These are phyloP conservation scores for Rhizopus delemar DNA, from an alignment of 371 early-diverging fungal genomes.

Conservation along the genomic window DNA sequence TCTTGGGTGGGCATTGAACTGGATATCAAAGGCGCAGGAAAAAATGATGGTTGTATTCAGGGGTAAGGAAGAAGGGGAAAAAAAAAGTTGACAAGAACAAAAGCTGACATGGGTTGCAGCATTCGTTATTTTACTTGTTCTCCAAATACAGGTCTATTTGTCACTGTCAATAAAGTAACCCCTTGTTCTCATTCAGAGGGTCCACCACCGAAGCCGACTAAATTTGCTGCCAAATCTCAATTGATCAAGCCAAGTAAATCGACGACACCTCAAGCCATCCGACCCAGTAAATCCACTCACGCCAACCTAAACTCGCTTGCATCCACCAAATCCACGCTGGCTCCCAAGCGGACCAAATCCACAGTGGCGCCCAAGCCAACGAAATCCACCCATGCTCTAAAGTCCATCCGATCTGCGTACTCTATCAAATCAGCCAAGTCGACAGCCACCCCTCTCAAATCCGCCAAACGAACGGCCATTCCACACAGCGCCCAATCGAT, in stretches of 20 bases:
- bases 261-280: not conserved
- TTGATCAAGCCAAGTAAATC: not conserved
- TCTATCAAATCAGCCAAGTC: not conserved
- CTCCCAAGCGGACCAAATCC: not conserved
- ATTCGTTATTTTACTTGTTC: conserved; percentile 61
- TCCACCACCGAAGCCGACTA: not conserved
- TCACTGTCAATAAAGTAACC: conserved; percentile 56
- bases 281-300: not conserved
- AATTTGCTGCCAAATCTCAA: not conserved
- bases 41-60: conserved; percentile 78
- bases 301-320: no score
- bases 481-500: not conserved
- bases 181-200: not conserved
- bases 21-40: conserved; percentile 72
- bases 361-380: not conserved
- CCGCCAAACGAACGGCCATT: not conserved
- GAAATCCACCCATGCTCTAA: not conserved
- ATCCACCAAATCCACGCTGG: no score
- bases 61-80: conserved; percentile 51
- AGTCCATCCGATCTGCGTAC: not conserved
- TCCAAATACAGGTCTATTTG: conserved; percentile 70
- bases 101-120: conserved; percentile 28
- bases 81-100: not conserved
- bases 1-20: conserved; percentile 83
- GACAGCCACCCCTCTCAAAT: not conserved